Evolutionary conservation across 306 rosid species (phyloP).

Genomic region (Castanea sativa): DNA sequence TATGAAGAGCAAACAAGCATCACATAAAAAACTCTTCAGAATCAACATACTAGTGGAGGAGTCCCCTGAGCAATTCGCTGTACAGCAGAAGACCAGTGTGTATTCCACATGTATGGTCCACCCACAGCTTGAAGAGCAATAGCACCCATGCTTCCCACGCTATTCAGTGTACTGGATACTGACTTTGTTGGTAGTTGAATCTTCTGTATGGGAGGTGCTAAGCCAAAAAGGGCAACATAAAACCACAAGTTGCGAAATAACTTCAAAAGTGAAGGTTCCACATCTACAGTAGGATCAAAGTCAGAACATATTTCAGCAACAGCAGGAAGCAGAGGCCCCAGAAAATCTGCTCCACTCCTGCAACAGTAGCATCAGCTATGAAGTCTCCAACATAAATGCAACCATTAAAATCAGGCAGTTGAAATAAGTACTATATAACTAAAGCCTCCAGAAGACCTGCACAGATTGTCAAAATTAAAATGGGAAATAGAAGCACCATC

Average conservation of each 20-base stretch:
- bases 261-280: constrained; percentile 95
- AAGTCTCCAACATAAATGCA: constrained; percentile 30
- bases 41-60: constrained; percentile 91
- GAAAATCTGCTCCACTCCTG: constrained; percentile 99
- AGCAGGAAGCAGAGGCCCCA: constrained; percentile 97
- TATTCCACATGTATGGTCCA: constrained; percentile 98
- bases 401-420: constrained; percentile 16
- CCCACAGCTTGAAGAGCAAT: constrained; percentile 88
- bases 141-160: constrained; percentile 78
- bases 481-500: constrained; percentile 2
- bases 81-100: constrained; percentile 85
- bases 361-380: constrained; percentile 42
- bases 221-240: constrained; percentile 94
- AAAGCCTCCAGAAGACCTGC: constrained; percentile 23
- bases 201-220: constrained; percentile 90
- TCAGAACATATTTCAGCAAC: constrained; percentile 96
- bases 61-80: constrained; percentile 91
- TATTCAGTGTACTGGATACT: constrained; percentile 73
- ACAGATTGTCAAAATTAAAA: constrained; percentile 7
- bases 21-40: not conserved
- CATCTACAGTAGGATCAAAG: constrained; percentile 79
- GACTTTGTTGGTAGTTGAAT: constrained; percentile 57
- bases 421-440: constrained; percentile 11
- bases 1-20: not conserved
- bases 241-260: constrained; percentile 97